Evolutionary conservation across 2,329 filamentous ascomycete genomes (phyloP).

Genomic region (Fusarium sp.): DNA sequence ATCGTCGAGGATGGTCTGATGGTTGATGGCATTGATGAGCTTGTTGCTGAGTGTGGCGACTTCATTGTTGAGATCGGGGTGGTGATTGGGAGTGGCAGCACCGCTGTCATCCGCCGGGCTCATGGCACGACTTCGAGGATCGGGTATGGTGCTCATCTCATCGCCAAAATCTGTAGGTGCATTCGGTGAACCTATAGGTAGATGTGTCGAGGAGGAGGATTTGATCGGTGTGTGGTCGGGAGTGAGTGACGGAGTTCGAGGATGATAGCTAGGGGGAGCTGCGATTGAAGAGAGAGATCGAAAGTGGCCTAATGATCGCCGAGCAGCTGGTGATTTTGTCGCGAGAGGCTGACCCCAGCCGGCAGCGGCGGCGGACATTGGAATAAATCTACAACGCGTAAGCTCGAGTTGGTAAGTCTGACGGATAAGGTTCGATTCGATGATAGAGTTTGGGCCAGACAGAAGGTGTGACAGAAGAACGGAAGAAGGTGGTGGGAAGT

Average conservation of each 20-base stretch:
- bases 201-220: slow-evolving; percentile 56
- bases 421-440: slow-evolving; percentile 22
- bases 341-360: slow-evolving; percentile 65
- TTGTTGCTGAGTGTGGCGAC: slow-evolving; percentile 94
- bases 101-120: slow-evolving; percentile 60
- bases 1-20: slow-evolving; percentile 93
- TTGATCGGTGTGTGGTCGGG: slow-evolving; percentile 58
- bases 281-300: slow-evolving; percentile 69
- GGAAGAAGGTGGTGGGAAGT: slow-evolving; percentile 21
- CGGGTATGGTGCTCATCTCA: slow-evolving; percentile 78
- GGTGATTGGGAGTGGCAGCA: slow-evolving; percentile 57
- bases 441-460: slow-evolving; percentile 29
- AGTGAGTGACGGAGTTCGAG: slow-evolving; percentile 55
- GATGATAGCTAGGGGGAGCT: slow-evolving; percentile 55
- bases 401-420: slow-evolving; percentile 24
- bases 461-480: slow-evolving; percentile 17
- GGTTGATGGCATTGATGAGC: slow-evolving; percentile 96
- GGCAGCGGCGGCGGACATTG: slow-evolving; percentile 60
- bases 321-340: slow-evolving; percentile 46
- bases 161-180: slow-evolving; percentile 65
- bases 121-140: slow-evolving; percentile 70
- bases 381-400: slow-evolving; percentile 62
- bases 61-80: slow-evolving; percentile 76
- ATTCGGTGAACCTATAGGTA: slow-evolving; percentile 56
- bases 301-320: slow-evolving; percentile 63